A percentile compares a stretch with the other conserved stretches of the same genome.
Evolutionary conservation across 495 filamentous ascomycete species (phyloP).

Genomic region (Mytilinidion resinicola): DNA sequence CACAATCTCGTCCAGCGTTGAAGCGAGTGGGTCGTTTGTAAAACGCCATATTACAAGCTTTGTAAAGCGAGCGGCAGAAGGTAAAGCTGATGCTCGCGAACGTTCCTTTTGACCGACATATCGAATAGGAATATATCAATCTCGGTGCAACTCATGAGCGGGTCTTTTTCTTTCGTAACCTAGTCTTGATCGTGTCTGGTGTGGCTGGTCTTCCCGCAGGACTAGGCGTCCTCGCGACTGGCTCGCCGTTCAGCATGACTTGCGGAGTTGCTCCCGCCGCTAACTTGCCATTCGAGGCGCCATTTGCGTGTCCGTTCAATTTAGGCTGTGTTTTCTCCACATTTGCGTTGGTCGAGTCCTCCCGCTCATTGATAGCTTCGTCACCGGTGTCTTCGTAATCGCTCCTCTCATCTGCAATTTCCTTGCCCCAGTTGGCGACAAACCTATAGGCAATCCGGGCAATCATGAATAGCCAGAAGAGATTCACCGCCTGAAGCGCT

Average conservation of each 20-base stretch:
- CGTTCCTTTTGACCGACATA: background rate
- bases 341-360: background rate
- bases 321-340: background rate
- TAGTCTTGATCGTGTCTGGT: background rate
- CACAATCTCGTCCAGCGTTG: background rate
- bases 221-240: background rate
- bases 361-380: conserved; percentile 18
- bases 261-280: background rate
- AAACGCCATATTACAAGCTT: background rate
- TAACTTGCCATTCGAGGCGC: background rate
- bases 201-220: background rate
- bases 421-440: conserved; percentile 16
- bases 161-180: background rate
- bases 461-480: conserved; percentile 38
- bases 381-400: conserved; percentile 36
- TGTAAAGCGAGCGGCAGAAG: background rate
- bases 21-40: background rate
- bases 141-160: background rate
- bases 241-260: background rate
- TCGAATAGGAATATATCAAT: background rate
- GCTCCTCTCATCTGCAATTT: conserved; percentile 34
- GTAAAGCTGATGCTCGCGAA: background rate
- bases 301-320: background rate
- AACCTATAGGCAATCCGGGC: conserved; percentile 31
- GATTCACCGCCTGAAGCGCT: conserved; percentile 35